Evolutionary conservation across 139 green algal species (phyloP).

Genomic region (Deuterostichococcus epilithicus): DNA sequence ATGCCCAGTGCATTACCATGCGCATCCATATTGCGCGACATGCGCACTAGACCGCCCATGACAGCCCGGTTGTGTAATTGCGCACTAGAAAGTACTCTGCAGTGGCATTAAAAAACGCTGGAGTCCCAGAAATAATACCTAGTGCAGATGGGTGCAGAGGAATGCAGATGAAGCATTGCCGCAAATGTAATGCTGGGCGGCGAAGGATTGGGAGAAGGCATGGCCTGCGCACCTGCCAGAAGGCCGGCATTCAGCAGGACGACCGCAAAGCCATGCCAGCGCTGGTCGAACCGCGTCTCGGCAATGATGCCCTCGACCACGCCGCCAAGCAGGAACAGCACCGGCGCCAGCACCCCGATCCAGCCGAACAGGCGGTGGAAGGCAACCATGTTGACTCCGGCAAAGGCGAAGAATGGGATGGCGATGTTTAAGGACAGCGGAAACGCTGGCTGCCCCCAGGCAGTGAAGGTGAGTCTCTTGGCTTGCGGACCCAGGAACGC

Average conservation of each 20-base stretch:
- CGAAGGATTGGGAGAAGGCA: too few species aligned
- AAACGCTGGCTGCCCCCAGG: not conserved
- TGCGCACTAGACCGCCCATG: too few species aligned
- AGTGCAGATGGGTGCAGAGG: too few species aligned
- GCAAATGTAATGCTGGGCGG: too few species aligned
- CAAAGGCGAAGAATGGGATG: not conserved
- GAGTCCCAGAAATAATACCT: too few species aligned
- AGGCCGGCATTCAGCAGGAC: not conserved
- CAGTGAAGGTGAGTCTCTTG: not conserved
- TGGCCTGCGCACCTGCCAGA: too few species aligned
- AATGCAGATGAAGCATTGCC: too few species aligned
- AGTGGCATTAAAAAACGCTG: too few species aligned
- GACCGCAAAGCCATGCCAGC: not conserved
- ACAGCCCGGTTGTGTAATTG: too few species aligned
- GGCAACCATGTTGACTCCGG: not conserved
- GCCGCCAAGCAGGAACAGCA: not conserved
- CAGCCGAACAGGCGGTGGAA: not conserved
- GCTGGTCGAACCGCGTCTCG: not conserved
- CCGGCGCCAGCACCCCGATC: not conserved
- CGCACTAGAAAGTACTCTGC: too few species aligned
- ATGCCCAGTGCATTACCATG: too few species aligned
- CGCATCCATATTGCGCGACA: too few species aligned
- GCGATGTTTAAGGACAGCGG: not conserved
- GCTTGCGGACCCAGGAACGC: not conserved
- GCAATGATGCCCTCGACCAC: not conserved